These are phyloP conservation scores for Gossypium australe DNA, from an alignment of 345 rosid genomes.

Conservation along the genomic window DNA sequence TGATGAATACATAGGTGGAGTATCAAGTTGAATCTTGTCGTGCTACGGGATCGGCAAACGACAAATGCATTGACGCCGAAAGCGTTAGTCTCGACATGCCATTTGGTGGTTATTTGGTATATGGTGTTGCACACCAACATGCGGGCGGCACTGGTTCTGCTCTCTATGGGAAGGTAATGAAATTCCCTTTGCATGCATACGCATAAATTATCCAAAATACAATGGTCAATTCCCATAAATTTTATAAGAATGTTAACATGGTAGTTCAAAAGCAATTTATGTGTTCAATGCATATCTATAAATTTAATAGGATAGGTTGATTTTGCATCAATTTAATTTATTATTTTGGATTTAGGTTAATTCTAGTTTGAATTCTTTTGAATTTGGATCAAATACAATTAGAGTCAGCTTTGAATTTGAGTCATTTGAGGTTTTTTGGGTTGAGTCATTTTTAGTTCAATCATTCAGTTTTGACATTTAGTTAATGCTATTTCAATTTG, in stretches of 20 bases:
- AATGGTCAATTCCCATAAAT: too few relatives aligned
- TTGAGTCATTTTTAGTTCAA: too few relatives aligned
- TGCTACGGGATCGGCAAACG: conserved; percentile 6
- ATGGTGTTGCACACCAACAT: conserved; percentile 83
- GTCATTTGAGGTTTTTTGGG: neutral
- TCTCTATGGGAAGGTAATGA: conserved; percentile 60
- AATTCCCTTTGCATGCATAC: neutral
- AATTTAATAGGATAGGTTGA: too few relatives aligned
- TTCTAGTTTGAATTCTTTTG: too few relatives aligned
- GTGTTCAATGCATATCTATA: too few relatives aligned
- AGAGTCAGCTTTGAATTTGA: neutral
- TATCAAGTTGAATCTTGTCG: conserved; percentile 56
- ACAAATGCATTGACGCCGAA: conserved; percentile 39
- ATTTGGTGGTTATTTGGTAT: conserved; percentile 61
- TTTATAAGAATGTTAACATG: too few relatives aligned
- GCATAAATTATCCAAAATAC: neutral
- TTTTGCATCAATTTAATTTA: too few relatives aligned
- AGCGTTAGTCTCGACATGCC: conserved; percentile 57
- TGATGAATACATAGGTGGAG: conserved; percentile 42
- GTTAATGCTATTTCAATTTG: too few relatives aligned
- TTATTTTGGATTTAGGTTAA: too few relatives aligned
- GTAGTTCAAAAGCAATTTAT: too few relatives aligned
- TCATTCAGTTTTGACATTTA: too few relatives aligned
- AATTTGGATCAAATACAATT: too few relatives aligned
- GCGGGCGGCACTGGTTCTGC: conserved; percentile 62